Evolutionary conservation across 306 rosid species (phyloP).

Genomic region (Calophaca sinica): DNA sequence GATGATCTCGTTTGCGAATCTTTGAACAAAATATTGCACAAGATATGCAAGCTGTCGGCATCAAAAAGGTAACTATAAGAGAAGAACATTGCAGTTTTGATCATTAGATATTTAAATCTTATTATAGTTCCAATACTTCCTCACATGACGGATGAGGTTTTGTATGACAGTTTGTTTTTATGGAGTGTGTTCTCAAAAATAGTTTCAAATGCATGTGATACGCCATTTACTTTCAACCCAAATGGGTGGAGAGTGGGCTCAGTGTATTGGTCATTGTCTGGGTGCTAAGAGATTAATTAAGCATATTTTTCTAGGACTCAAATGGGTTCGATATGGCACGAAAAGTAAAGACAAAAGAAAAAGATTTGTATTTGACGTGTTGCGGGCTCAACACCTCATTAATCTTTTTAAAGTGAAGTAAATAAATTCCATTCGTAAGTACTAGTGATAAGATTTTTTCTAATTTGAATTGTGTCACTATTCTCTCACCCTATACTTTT

Average conservation of each 20-base stretch:
- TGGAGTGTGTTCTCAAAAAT: background rate
- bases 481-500: too few species aligned
- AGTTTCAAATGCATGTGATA: slow-evolving; percentile 10
- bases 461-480: too few species aligned
- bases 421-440: too few species aligned
- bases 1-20: background rate
- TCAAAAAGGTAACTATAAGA: slow-evolving; percentile 38
- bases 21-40: slow-evolving; percentile 16
- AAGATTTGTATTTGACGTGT: too few species aligned
- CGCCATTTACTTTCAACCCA: background rate
- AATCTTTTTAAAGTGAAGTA: too few species aligned
- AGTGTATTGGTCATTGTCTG: background rate
- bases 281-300: background rate
- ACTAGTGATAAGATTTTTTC: too few species aligned
- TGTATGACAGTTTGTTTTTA: slow-evolving; percentile 34
- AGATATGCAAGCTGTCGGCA: slow-evolving; percentile 57
- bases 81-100: slow-evolving; percentile 28
- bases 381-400: too few species aligned
- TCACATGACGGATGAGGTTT: slow-evolving; percentile 8
- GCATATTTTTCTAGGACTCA: slow-evolving; percentile 15
- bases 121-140: slow-evolving; percentile 33
- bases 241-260: slow-evolving; percentile 23
- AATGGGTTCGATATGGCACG: background rate
- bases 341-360: too few species aligned
- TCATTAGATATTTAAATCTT: slow-evolving; percentile 10